A percentile compares a stretch with the other conserved stretches of the same genome.
Evolutionary conservation across 1,284 basidiomycete genomes (phyloP).

Genomic region (Cryptococcus sp.): DNA sequence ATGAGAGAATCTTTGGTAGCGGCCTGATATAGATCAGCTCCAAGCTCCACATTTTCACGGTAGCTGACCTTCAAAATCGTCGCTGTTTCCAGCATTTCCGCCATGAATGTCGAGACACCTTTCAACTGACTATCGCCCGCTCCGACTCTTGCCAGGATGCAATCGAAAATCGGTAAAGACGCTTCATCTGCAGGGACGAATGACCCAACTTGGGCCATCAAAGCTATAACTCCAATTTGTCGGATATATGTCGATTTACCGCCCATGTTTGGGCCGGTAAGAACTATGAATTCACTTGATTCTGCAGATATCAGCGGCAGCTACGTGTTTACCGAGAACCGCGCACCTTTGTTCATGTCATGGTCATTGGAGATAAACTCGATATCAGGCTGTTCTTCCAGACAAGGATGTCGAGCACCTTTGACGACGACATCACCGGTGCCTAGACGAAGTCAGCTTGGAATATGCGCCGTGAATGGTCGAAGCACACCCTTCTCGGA

Average conservation of each 20-base stretch:
- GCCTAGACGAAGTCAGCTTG: slow-evolving; percentile 52
- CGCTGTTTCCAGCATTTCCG: slow-evolving; percentile 91
- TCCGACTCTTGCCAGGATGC: slow-evolving; percentile 90
- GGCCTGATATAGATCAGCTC: slow-evolving; percentile 53
- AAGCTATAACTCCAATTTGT: slow-evolving; percentile 83
- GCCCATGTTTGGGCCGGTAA: slow-evolving; percentile 89
- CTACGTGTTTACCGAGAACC: not conserved
- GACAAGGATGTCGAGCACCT: slow-evolving; percentile 88
- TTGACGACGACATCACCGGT: slow-evolving; percentile 69
- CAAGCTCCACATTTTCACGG: slow-evolving; percentile 1
- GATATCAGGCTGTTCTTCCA: slow-evolving; percentile 94
- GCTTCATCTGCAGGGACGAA: slow-evolving; percentile 90
- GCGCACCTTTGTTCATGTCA: slow-evolving; percentile 35
- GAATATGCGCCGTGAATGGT: not conserved
- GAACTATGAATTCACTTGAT: slow-evolving; percentile 49
- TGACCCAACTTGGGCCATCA: slow-evolving; percentile 93
- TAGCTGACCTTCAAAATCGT: slow-evolving; percentile 77
- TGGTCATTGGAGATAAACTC: slow-evolving; percentile 90
- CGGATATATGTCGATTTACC: slow-evolving; percentile 92
- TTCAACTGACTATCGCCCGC: slow-evolving; percentile 97
- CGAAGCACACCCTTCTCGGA: slow-evolving; percentile 58
- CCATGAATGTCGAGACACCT: slow-evolving; percentile 99
- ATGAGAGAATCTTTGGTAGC: slow-evolving; percentile 90
- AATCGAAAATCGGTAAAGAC: slow-evolving; percentile 87
- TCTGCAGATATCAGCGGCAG: slow-evolving; percentile 18